Base-by-base conservation (phyloP, 1,284 basidiomycete genomes). In the Moesziomyces globuligerus region DNA sequence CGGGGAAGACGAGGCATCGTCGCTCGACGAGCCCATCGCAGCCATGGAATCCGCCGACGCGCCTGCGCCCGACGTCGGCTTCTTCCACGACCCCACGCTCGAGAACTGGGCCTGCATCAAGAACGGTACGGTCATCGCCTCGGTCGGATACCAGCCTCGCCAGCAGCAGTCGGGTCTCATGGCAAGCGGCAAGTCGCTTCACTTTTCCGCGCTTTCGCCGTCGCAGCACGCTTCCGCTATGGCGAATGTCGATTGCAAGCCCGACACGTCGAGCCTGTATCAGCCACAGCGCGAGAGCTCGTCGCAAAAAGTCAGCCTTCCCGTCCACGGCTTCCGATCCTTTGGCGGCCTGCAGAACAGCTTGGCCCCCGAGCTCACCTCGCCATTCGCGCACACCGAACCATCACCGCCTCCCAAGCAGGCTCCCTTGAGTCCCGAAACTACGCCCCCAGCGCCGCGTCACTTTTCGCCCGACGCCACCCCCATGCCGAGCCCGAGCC, bases 91-190 rank as follows among this genome's bases (percentile, higher is more conserved):
- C 20, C 47, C 62, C 4, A 36, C 26, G 11, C 46, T 62, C 38
- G 65, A 74, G 15, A 65, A 68, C n/a, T 76, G 75, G 75, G 66
- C 72, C 7, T 61, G 61, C 49, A 67, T 77, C 54, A 75, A 77
- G 42, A 75, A 75, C 29, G 75, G 75, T 18, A 58, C 54, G 17
- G 54, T 60, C 37, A 54, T 60, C 15, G 58, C 54, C 29, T 59
- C 61, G 4, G 46, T 59, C 42, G 62, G 69, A 10, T 61, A 67
- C 24, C 58, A 62, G 47, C 62, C 69, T 34, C 56, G 61, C 24
- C 68, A 66, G 26, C 67, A 64, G 50, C 65, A 61, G 36, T 59
- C 60, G 6, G 69, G 69, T 15, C 58, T 72, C 42, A 72, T 66
- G 58, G 58, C 58, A 13, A 58, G 58, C 43, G 69, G 69, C 54